Evolutionary conservation across 169 alveolate species (phyloP).

Genomic region (Plasmodium sp.): DNA sequence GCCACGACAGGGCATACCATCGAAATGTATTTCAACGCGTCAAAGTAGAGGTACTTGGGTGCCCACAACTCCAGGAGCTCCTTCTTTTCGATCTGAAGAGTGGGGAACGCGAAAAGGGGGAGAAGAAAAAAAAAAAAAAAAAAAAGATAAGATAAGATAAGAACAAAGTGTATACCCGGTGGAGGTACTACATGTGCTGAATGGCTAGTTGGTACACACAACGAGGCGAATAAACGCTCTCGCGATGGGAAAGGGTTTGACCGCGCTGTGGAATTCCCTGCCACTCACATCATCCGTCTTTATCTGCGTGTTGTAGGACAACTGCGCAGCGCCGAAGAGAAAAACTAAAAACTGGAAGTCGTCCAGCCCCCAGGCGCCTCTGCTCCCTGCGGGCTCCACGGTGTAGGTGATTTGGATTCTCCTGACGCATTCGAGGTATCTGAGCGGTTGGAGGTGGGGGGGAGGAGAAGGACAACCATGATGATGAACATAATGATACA

Average conservation of each 20-base stretch:
- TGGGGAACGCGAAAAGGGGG: background rate
- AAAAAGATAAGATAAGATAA: background rate
- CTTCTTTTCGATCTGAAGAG: slow-evolving; percentile 29
- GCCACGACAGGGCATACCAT: slow-evolving; percentile 14
- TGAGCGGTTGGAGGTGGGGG: slow-evolving; percentile 27
- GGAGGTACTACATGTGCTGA: background rate
- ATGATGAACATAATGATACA: background rate
- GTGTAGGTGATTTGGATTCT: slow-evolving; percentile 93
- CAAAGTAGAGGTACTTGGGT: slow-evolving; percentile 54
- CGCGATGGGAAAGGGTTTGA: slow-evolving; percentile 14
- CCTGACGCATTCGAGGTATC: slow-evolving; percentile 95
- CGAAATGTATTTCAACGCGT: slow-evolving; percentile 40
- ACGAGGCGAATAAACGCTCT: background rate
- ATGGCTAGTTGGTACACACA: no score
- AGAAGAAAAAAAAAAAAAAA: background rate
- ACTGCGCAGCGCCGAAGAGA: slow-evolving; percentile 96
- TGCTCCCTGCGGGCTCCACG: slow-evolving; percentile 99
- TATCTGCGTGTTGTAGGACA: slow-evolving; percentile 81
- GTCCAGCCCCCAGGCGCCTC: slow-evolving; percentile 99
- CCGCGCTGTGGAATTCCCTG: background rate
- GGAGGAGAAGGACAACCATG: background rate
- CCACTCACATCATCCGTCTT: slow-evolving; percentile 76
- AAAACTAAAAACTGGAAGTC: slow-evolving; percentile 97
- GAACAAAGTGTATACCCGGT: background rate
- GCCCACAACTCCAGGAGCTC: slow-evolving; percentile 65